Base-by-base conservation (phyloP, 805 yeast species). In the Allodekkera sacchari region DNA sequence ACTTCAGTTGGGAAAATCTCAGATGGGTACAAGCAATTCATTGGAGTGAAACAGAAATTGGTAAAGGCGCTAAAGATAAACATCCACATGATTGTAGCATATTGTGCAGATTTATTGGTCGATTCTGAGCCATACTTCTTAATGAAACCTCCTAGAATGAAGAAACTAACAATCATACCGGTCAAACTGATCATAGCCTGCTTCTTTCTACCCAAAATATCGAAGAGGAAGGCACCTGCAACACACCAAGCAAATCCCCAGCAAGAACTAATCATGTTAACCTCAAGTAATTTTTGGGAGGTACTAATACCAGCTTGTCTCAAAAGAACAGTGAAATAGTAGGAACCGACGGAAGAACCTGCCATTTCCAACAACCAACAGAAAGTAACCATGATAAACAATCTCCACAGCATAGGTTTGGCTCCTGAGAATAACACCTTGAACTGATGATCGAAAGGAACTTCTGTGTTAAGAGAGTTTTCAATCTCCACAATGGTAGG, bases 311-410 rank as follows among this genome's bases (percentile, higher is more conserved):
- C 49, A 5, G 44, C 45, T 21, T 41, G 39, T 10, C 22, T 29
- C 23, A 47, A 36, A 32, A 62, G 8, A 31, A 61, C 44, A 61
- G 57, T 57, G 31, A 64, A 48, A 47, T 65, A 66, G 54, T 64
- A 66, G 1, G 70, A 58, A 15, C 64, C 66, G 33, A 66, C 52
- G 29, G 66, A 66, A 37, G 62, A 63, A 40, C 72, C 72, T 6
- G 66, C 62, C 28, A 63, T 44, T 41, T 62, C 68, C 51, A 51
- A 53, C 39, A 63, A 39, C 22, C 43, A 35, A 12, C 55, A 55
- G 9, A 55, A 43, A 32, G 48, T 39, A 14, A 46, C 15, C 22
- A 48, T 36, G 37, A 55, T 37, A 15, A 52, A 37, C 47, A 55
- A 42, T 52, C 70, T 58, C 60, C 65, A 6, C 34, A 63, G 45